Evolutionary conservation across 768 basidiomycete species (phyloP).

Genomic region (Heimioporus sp.): DNA sequence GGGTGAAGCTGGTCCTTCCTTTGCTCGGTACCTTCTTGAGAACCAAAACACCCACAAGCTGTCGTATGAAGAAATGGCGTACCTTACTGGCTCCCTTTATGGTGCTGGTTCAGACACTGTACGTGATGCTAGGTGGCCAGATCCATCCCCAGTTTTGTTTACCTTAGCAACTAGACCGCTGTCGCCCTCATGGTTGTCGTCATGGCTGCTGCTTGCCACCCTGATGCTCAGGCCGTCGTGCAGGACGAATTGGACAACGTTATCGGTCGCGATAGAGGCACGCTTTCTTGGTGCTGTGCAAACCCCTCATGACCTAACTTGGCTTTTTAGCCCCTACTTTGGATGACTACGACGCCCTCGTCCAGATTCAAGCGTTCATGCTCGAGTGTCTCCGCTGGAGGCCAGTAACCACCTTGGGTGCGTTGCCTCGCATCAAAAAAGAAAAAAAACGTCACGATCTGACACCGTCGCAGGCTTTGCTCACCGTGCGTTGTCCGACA

Average conservation of each 20-base stretch:
- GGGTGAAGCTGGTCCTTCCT: constrained; percentile 37
- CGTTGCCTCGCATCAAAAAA: not conserved
- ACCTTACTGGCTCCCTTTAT: constrained; percentile 63
- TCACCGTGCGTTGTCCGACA: constrained; percentile 63
- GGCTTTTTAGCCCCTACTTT: constrained; percentile 36
- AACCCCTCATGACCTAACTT: not conserved
- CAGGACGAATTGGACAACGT: constrained; percentile 56
- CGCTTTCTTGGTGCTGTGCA: not conserved
- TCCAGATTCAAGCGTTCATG: constrained; percentile 39
- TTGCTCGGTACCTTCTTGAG: constrained; percentile 58
- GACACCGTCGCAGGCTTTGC: constrained; percentile 44
- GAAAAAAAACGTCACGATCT: not conserved
- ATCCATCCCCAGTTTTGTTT: not conserved
- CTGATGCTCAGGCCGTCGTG: constrained; percentile 47
- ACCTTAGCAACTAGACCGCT: constrained; percentile 37
- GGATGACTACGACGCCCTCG: constrained; percentile 35
- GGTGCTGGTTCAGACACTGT: constrained; percentile 66
- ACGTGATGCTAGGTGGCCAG: constrained; percentile 6
- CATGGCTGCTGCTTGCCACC: constrained; percentile 58
- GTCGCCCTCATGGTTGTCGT: constrained; percentile 54
- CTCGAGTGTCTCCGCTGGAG: constrained; percentile 43
- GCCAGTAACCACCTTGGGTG: constrained; percentile 35
- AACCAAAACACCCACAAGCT: constrained; percentile 53
- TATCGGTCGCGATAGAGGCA: constrained; percentile 42
- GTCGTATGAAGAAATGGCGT: constrained; percentile 56